phyloP scores from a whole-genome alignment of 2,329 filamentous ascomycete species.

The Epichloe scottii region DNA sequence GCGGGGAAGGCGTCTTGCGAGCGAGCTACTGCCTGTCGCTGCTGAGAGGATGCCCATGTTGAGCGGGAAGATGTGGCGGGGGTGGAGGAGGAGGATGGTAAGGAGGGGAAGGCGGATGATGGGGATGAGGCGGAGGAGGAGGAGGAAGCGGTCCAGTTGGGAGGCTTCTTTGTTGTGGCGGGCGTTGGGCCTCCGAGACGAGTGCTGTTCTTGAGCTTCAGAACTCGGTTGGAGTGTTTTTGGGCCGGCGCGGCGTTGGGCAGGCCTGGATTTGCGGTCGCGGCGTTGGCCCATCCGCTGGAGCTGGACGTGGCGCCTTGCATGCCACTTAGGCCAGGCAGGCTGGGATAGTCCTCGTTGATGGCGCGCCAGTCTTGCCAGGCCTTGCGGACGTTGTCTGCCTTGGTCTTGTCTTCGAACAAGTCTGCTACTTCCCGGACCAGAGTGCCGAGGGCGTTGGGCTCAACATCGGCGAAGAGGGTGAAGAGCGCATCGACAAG shows the following conservation, averaged over 20 bases:
- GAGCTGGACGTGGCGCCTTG: conserved; percentile 45
- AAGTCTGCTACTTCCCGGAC: conserved; percentile 86
- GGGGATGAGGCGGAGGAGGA: neutral
- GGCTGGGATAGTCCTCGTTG: conserved; percentile 86
- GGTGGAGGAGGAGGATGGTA: conserved; percentile 21
- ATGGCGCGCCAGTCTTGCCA: conserved; percentile 96
- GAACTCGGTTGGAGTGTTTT: conserved; percentile 40
- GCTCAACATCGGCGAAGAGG: conserved; percentile 66
- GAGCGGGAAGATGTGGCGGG: conserved; percentile 16
- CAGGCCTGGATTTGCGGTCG: conserved; percentile 40
- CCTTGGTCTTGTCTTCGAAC: conserved; percentile 71
- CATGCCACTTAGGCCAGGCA: conserved; percentile 63
- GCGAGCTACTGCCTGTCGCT: conserved; percentile 12
- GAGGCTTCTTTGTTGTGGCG: neutral
- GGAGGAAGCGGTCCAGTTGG: neutral
- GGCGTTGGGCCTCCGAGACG: conserved; percentile 26
- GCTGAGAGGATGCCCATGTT: conserved; percentile 16
- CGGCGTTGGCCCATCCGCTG: conserved; percentile 48
- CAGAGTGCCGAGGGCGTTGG: conserved; percentile 73
- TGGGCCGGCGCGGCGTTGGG: conserved; percentile 28
- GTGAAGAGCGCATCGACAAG: conserved; percentile 82
- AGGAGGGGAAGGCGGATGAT: neutral
- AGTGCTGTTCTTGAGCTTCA: conserved; percentile 48
- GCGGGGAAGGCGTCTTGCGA: conserved; percentile 64
- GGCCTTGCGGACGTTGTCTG: conserved; percentile 60